These are phyloP conservation scores for Wickerhamiella cacticola DNA, from an alignment of 805 yeast species.

Conservation along the genomic window DNA sequence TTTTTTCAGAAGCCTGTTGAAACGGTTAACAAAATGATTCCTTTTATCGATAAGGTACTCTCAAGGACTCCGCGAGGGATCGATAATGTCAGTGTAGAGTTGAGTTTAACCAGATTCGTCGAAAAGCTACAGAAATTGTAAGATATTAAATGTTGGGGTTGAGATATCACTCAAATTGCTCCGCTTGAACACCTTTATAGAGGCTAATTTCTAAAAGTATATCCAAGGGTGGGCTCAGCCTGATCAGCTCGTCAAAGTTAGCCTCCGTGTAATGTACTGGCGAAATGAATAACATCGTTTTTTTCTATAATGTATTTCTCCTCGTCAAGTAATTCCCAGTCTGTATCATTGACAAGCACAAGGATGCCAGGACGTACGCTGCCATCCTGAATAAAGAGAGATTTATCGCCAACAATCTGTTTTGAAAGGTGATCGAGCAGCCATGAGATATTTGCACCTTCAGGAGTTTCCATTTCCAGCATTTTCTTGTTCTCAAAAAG, in stretches of 20 bases:
- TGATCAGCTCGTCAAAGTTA: slow-evolving; percentile 26
- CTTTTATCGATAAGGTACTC: not conserved
- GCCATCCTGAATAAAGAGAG: slow-evolving; percentile 70
- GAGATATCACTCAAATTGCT: too few species aligned
- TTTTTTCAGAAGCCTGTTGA: slow-evolving; percentile 43
- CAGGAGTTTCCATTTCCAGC: slow-evolving; percentile 38
- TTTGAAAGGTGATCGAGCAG: slow-evolving; percentile 44
- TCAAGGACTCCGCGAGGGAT: too few species aligned
- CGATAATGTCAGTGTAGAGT: too few species aligned
- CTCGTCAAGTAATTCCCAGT: slow-evolving; percentile 92
- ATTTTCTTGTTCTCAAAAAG: slow-evolving; percentile 51
- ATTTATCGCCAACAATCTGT: slow-evolving; percentile 46
- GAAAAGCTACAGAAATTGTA: not conserved
- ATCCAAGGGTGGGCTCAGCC: too few species aligned
- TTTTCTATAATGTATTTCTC: slow-evolving; percentile 65
- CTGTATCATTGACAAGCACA: slow-evolving; percentile 84
- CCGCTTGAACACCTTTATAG: too few species aligned
- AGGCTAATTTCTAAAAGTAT: too few species aligned
- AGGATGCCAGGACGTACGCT: slow-evolving; percentile 78
- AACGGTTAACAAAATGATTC: slow-evolving; percentile 17
- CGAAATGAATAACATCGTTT: slow-evolving; percentile 72
- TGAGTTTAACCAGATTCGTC: not conserved
- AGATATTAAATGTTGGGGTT: not conserved
- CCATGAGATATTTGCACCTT: slow-evolving; percentile 35
- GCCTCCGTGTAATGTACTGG: slow-evolving; percentile 93